phyloP scores from a whole-genome alignment of 306 rosid species.

The Citrullus amarus region DNA sequence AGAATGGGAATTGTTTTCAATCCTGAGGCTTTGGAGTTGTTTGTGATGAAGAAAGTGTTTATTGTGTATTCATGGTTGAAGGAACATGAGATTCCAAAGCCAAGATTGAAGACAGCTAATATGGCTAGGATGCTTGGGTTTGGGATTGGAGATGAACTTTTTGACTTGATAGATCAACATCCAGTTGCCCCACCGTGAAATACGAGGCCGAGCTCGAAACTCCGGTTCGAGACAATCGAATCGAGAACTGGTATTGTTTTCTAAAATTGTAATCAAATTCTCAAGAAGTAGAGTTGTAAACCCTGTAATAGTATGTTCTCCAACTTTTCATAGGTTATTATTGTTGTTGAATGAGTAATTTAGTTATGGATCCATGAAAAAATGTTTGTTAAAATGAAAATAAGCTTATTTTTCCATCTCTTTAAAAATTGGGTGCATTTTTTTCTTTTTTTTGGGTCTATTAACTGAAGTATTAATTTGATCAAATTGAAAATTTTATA shows the following conservation, averaged over 20 bases:
- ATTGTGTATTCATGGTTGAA: slow-evolving; percentile 77
- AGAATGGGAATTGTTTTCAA: slow-evolving; percentile 89
- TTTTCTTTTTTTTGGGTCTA: too few species aligned
- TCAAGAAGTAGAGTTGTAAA: neutral
- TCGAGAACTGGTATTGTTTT: neutral
- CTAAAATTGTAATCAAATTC: neutral
- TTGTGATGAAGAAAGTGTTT: slow-evolving; percentile 72
- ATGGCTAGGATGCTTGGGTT: slow-evolving; percentile 99
- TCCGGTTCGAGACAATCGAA: neutral
- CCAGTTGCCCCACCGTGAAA: slow-evolving; percentile 26
- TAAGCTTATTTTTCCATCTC: too few species aligned
- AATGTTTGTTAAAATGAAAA: neutral
- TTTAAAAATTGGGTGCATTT: too few species aligned
- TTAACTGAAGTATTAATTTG: too few species aligned
- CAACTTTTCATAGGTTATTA: neutral
- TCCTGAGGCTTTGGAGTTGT: slow-evolving; percentile 82
- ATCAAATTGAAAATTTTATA: too few species aligned
- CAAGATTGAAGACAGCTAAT: slow-evolving; percentile 57
- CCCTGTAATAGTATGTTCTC: neutral
- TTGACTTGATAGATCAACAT: slow-evolving; percentile 52
- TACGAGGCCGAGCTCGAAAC: neutral
- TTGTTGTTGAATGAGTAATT: neutral
- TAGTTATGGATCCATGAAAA: neutral
- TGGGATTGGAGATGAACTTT: slow-evolving; percentile 73
- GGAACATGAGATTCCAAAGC: slow-evolving; percentile 66